These are phyloP conservation scores for Aegle marmelos DNA, from an alignment of 345 rosid species.

Conservation along the genomic window DNA sequence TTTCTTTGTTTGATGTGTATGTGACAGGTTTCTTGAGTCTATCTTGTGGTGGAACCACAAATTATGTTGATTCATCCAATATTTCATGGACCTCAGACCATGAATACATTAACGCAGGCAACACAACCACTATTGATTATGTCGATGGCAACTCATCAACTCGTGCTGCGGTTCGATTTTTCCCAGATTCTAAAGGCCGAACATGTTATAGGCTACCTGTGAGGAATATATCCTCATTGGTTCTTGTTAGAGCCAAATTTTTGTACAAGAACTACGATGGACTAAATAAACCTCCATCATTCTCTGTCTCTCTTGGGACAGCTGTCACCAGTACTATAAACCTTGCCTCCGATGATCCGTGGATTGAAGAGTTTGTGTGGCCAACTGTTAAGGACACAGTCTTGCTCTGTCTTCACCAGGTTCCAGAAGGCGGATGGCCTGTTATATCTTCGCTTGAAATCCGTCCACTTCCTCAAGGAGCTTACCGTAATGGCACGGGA, in stretches of 20 bases:
- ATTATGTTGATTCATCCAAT: slow-evolving; percentile 45
- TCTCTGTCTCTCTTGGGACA: slow-evolving; percentile 68
- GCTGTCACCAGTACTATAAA: slow-evolving; percentile 54
- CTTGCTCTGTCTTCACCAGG: slow-evolving; percentile 51
- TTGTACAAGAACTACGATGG: slow-evolving; percentile 76
- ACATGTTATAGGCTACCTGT: slow-evolving; percentile 63
- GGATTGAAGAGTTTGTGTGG: slow-evolving; percentile 80
- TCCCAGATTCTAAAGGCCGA: slow-evolving; percentile 46
- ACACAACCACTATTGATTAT: slow-evolving; percentile 38
- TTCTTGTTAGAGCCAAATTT: slow-evolving; percentile 72
- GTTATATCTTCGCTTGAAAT: slow-evolving; percentile 79
- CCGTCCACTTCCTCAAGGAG: slow-evolving; percentile 70
- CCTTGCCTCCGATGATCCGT: slow-evolving; percentile 63
- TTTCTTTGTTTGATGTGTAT: slow-evolving; percentile 11
- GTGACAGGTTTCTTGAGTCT: slow-evolving; percentile 83
- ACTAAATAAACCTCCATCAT: slow-evolving; percentile 59
- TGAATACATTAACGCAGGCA: slow-evolving; percentile 56
- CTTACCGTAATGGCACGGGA: slow-evolving; percentile 53
- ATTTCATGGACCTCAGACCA: slow-evolving; percentile 67
- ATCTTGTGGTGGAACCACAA: slow-evolving; percentile 60
- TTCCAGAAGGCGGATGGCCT: slow-evolving; percentile 55
- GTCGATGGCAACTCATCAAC: slow-evolving; percentile 34
- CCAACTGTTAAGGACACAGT: slow-evolving; percentile 45
- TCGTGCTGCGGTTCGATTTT: slow-evolving; percentile 49
- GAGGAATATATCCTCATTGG: slow-evolving; percentile 47